A percentile compares a stretch with the other conserved stretches of the same genome.
These are phyloP conservation scores for Abrus precatorius DNA, from an alignment of 306 rosid species.

Conservation along the genomic window DNA sequence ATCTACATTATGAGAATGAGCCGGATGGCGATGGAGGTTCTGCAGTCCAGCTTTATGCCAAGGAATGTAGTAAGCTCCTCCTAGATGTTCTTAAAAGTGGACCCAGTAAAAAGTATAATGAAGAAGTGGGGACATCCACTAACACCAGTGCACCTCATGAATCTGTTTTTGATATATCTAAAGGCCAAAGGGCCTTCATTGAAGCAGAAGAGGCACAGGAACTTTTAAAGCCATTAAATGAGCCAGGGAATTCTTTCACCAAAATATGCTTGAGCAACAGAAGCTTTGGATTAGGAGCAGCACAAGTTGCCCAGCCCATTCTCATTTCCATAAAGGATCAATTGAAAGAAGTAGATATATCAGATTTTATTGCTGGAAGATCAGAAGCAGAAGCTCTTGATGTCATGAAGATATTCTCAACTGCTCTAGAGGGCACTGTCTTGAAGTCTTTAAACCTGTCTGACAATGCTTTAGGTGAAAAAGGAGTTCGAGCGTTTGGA, in stretches of 20 bases:
- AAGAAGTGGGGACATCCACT: constrained; percentile 51
- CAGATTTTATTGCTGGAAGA: constrained; percentile 91
- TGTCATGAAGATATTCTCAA: constrained; percentile 81
- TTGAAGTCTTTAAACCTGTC: constrained; percentile 83
- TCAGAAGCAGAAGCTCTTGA: constrained; percentile 83
- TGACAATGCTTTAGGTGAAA: constrained; percentile 91
- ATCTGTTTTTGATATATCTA: constrained; percentile 83
- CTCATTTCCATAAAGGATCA: constrained; percentile 73
- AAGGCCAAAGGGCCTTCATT: constrained; percentile 75
- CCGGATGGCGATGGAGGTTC: constrained; percentile 99
- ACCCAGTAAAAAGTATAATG: constrained; percentile 53
- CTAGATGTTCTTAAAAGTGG: constrained; percentile 83
- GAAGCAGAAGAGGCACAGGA: constrained; percentile 84
- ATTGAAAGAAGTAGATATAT: constrained; percentile 82
- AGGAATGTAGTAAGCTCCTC: constrained; percentile 88
- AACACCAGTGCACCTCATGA: constrained; percentile 44
- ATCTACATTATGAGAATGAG: constrained; percentile 70
- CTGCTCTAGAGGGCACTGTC: constrained; percentile 73
- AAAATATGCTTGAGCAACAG: constrained; percentile 95
- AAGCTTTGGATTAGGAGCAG: constrained; percentile 83
- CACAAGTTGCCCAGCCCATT: constrained; percentile 74
- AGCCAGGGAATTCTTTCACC: constrained; percentile 76
- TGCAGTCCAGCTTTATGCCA: constrained; percentile 97
- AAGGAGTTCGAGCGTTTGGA: constrained; percentile 88
- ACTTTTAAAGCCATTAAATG: constrained; percentile 76